Base-by-base conservation (phyloP, 495 filamentous ascomycete genomes). In the Trichoderma gamsii region DNA sequence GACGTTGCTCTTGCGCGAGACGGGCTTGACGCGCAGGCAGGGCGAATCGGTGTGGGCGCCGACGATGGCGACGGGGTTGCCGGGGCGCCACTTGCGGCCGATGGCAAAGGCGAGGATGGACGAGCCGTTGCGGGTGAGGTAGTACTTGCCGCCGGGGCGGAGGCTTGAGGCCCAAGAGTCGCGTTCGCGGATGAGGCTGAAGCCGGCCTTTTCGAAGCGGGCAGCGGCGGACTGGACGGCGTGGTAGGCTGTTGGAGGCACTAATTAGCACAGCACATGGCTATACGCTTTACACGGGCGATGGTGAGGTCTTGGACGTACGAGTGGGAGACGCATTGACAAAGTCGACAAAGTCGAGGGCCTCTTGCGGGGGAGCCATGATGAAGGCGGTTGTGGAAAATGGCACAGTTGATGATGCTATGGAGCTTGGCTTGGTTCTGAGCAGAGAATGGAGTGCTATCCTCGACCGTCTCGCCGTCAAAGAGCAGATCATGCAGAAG, bases 11-110 rank as follows among this genome's bases (percentile, higher is more conserved):
- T 93, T 95, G 81, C 93, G 96, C 79, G 92, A 96, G 41, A 95
- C 87, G 4, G 95, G 95, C 80, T 99, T 99, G 71, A 99, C 79
- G 63, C 95, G 88, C 63, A 98, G 83, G 65, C 90, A 91, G 0
- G 91, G 91, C 5, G 94, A 98, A 77, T 99, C 95, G 27, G 95
- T 98, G 79, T 99, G 95, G 63, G 95, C 93, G 72, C 95, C 95
- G 69, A 99, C 86, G 90, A 98, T 95, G 73, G 90, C 88, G 74
- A 99, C 90, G 12, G 94, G 87, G 76, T 97, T 97, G 65, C 95
- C 95, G 7, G 96, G 87, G 86, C 88, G 88, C 95, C 95, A 99
- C 82, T 89, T 87, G 74, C 87, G 87, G 67, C 95, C 95, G 72
- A 99, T 89, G 67, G 92, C 90, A 78, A 99, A 99, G 66, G 96